Base-by-base conservation (phyloP, 1,139 yeast genomes). In the Protomyces lactucae-debilis region DNA sequence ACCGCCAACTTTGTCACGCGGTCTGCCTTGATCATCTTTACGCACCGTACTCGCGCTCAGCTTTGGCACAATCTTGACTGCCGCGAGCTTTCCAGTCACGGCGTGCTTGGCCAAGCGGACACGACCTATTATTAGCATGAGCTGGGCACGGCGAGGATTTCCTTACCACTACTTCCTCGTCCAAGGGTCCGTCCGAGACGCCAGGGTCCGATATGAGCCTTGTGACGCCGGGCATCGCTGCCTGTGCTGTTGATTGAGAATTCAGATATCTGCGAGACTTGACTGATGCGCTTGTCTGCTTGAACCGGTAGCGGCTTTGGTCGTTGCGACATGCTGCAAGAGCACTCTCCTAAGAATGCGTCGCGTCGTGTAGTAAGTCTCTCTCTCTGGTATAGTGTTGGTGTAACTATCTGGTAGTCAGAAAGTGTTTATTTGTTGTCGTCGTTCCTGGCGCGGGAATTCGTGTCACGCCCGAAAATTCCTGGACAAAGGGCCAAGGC, bases 51-150 rank as follows among this genome's bases (percentile, higher is more conserved):
- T 84, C 68, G 88, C 82, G 68, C 85, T 80, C 55, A 91, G 82
- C 73, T 93, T 93, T 51, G 99, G 96, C 14, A 93, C 97, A 68
- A 95, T 91, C 75, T 93, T 93, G 65, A 95, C 96, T 0, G 99
- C 99, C 0, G 99, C 99, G 65, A 90, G 82, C 76, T 90, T 87
- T 64, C 95, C 95, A 0, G 95, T 87, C 66, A 82, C 82, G 52
- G 85, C 82, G 73, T 93, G 95, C 71, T 90, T 87, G 5, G 99
- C 99, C 65, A 93, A 80, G 66, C 96, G 80, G 25, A 93, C 99
- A 68, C 97, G 82, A 25, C 68, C 66, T 64, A 23, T 16, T 5
- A 45, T 54, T 9, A 39, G 37, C 32, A 21, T 25, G 53, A 10
- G 21, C 14, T 9, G 35, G n/a, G 23, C 23, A 18, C 36, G 2